Percentiles rank a stretch among this genome's conserved stretches.
phyloP scores from a whole-genome alignment of 805 yeast species.

The Tetrapisispora arboricola region DNA sequence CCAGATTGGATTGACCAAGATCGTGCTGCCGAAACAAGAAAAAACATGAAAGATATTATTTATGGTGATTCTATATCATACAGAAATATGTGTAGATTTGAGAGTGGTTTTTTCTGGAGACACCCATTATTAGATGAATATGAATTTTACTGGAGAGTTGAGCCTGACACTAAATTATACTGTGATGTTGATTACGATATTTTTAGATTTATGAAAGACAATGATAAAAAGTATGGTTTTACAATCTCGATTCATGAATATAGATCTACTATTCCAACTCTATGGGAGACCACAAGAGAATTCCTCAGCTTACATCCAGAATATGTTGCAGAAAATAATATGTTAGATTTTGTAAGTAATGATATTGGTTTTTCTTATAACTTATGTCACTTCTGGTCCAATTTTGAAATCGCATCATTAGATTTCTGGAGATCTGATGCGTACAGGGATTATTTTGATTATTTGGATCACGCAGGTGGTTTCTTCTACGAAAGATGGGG shows the following conservation, averaged over 20 bases:
- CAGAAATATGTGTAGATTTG: constrained; percentile 87
- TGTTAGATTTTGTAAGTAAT: constrained; percentile 60
- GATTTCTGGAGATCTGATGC: constrained; percentile 67
- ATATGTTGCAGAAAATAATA: constrained; percentile 47
- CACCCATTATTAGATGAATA: constrained; percentile 68
- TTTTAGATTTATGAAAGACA: constrained; percentile 74
- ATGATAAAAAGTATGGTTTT: constrained; percentile 63
- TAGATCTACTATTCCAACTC: constrained; percentile 56
- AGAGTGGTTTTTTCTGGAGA: constrained; percentile 81
- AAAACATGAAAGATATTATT: constrained; percentile 43
- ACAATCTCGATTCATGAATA: constrained; percentile 74
- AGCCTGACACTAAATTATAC: constrained; percentile 69
- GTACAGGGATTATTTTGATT: constrained; percentile 59
- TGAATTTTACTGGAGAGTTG: constrained; percentile 93
- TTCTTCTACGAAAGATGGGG: constrained; percentile 93
- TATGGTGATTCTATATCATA: constrained; percentile 62
- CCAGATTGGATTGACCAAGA: constrained; percentile 74
- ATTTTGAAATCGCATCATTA: constrained; percentile 72
- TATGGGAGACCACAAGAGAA: constrained; percentile 61
- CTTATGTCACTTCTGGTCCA: constrained; percentile 86
- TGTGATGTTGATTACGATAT: constrained; percentile 79
- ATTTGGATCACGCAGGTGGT: constrained; percentile 76
- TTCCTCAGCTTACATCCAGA: constrained; percentile 54
- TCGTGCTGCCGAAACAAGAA: constrained; percentile 48
- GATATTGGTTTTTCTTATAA: constrained; percentile 66